phyloP scores from a whole-genome alignment of 306 rosid species.

The Vigna mungo region DNA sequence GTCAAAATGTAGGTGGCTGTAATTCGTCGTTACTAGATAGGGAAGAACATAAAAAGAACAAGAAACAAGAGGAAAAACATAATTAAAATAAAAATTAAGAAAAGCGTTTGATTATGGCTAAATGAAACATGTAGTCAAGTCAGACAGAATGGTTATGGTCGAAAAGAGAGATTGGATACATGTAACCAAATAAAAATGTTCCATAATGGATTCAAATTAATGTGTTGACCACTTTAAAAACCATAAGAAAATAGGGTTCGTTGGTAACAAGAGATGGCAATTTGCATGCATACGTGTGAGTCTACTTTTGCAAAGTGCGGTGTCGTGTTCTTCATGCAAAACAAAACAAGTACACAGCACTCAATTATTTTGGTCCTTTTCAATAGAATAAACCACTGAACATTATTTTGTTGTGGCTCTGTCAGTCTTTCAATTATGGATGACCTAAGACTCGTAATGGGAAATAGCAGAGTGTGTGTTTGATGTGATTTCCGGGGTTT shows the following conservation, averaged over 20 bases:
- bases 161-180: constrained; percentile 27
- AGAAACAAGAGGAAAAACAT: background rate
- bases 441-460: background rate
- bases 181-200: constrained; percentile 45
- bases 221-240: constrained; percentile 49
- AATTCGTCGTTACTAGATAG: constrained; percentile 3
- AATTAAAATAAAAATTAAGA: background rate
- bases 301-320: constrained; percentile 49
- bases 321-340: constrained; percentile 57
- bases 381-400: constrained; percentile 32
- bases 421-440: constrained; percentile 41
- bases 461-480: constrained; percentile 6
- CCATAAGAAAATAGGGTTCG: constrained; percentile 37
- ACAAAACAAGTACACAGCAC: constrained; percentile 40
- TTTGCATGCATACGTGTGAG: constrained; percentile 40
- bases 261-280: constrained; percentile 5
- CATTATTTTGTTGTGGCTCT: constrained; percentile 37
- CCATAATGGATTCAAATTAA: constrained; percentile 46
- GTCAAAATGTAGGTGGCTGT: constrained; percentile 21
- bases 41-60: constrained; percentile 31
- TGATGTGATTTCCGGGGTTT: constrained; percentile 14
- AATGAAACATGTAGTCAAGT: constrained; percentile 16
- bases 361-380: constrained; percentile 50
- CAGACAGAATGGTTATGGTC: constrained; percentile 26
- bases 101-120: background rate